Base-by-base conservation (phyloP, 139 green algal genomes). In the Haematococcus lacustris region DNA sequence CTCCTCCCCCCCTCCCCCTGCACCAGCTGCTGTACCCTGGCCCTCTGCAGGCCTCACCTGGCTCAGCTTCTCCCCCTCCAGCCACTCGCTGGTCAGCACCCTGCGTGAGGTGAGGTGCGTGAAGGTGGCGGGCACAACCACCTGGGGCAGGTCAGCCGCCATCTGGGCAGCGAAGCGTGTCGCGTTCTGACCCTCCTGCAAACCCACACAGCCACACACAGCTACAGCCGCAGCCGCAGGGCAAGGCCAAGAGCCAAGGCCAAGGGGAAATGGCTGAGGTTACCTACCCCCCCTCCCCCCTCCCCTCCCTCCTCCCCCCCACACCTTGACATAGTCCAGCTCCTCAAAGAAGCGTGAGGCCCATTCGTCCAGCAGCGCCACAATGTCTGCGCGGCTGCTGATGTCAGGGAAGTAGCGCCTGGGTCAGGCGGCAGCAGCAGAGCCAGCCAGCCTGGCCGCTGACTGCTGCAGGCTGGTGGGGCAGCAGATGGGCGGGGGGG, bases 351-450 rank as follows among this genome's bases (percentile, higher is more conserved):
- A 76, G 5, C 70, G 83, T 1, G 81, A 82, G 0, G 94, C 95
- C 95, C 95, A 99, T 84, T 99, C 95, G 69, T 99, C 95, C 50
- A 99, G 84, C 73, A 99, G 78, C 2, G 84, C 95, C 30, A 98
- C 94, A 9, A 99, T 71, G 77, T 99, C 95, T 59, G 91, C 66
- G 3, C 73, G 38, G 37, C 63, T 63, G n/a, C 57, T 69, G 2
- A 79, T 25, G 38, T 69, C 38, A 26, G 73, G 73, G 53, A 26
- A n/a, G n/a, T n/a, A n/a, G n/a, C n/a, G n/a, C n/a, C n/a, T n/a
- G n/a, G n/a, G n/a, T n/a, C n/a, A n/a, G n/a, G n/a, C n/a, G n/a
- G n/a, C n/a, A n/a, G n/a, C n/a, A n/a, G n/a, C n/a, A n/a, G n/a
- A n/a, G n/a, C n/a, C n/a, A n/a, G n/a, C n/a, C n/a, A n/a, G n/a